phyloP scores from a whole-genome alignment of 768 basidiomycete species.

The Amanita pallidorosea region DNA sequence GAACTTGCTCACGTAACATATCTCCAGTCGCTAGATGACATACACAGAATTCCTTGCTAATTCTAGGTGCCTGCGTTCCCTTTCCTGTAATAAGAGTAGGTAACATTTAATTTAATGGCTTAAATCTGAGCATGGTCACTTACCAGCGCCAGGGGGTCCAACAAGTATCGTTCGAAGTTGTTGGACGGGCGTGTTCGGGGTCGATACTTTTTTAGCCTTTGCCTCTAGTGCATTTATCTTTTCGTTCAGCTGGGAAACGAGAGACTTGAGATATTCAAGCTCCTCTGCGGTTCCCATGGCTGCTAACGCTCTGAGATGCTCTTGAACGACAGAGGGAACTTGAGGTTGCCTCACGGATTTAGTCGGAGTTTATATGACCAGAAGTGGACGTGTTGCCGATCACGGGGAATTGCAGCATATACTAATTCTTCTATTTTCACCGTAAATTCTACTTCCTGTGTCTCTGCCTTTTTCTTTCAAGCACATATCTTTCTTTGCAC shows the following conservation, averaged over 20 bases:
- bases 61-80: slow-evolving; percentile 94
- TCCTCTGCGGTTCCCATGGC: slow-evolving; percentile 63
- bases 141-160: slow-evolving; percentile 96
- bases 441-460: neutral
- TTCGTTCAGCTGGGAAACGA: slow-evolving; percentile 82
- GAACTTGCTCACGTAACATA: slow-evolving; percentile 94
- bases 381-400: neutral
- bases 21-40: slow-evolving; percentile 99
- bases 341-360: slow-evolving; percentile 5
- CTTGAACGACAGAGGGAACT: slow-evolving; percentile 1
- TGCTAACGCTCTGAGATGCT: slow-evolving; percentile 7
- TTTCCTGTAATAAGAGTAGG: slow-evolving; percentile 50
- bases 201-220: slow-evolving; percentile 35
- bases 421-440: neutral
- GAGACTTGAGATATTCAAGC: slow-evolving; percentile 89
- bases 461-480: neutral
- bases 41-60: slow-evolving; percentile 87
- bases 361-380: slow-evolving; percentile 18
- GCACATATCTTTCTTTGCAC: neutral
- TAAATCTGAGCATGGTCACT: slow-evolving; percentile 14
- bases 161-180: slow-evolving; percentile 88
- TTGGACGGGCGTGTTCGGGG: slow-evolving; percentile 47
- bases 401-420: slow-evolving; percentile 4
- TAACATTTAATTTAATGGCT: neutral
- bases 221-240: slow-evolving; percentile 80